phyloP scores from a whole-genome alignment of 306 rosid genomes.

The Crotalaria pallida region DNA sequence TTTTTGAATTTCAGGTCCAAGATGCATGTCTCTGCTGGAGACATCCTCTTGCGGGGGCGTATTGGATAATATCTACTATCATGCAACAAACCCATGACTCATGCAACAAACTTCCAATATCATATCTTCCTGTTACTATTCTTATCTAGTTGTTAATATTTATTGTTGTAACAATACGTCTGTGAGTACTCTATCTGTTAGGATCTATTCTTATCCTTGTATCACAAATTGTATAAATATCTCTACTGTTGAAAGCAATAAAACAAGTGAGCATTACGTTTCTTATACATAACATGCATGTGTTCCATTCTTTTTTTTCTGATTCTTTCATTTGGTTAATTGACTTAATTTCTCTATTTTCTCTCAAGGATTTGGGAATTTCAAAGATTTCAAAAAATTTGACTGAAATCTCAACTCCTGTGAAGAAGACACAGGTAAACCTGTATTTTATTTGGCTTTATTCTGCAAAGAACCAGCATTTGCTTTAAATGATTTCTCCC shows the following conservation, averaged over 20 bases:
- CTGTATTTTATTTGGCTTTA: not conserved
- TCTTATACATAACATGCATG: too few relatives aligned
- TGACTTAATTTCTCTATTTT: not conserved
- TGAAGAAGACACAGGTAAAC: constrained; percentile 47
- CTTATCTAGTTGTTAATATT: too few relatives aligned
- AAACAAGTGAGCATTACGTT: too few relatives aligned
- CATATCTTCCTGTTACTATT: too few relatives aligned
- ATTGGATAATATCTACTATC: too few relatives aligned
- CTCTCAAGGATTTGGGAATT: constrained; percentile 59
- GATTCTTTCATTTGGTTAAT: not conserved
- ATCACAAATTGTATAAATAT: too few relatives aligned
- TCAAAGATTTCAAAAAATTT: constrained; percentile 45
- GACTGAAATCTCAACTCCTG: constrained; percentile 34
- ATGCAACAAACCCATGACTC: too few relatives aligned
- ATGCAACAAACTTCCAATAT: too few relatives aligned
- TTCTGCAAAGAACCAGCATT: not conserved
- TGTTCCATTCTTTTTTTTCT: not conserved
- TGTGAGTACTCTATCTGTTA: too few relatives aligned
- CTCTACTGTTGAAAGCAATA: too few relatives aligned
- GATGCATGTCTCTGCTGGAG: not conserved
- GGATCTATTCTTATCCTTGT: too few relatives aligned
- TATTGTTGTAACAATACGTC: too few relatives aligned
- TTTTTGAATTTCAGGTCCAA: not conserved
- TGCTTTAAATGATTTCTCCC: not conserved
- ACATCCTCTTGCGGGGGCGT: not conserved